A percentile compares a stretch with the other conserved stretches of the same genome.
phyloP scores from a whole-genome alignment of 139 green algal genomes.

The Chlorella sorokiniana region DNA sequence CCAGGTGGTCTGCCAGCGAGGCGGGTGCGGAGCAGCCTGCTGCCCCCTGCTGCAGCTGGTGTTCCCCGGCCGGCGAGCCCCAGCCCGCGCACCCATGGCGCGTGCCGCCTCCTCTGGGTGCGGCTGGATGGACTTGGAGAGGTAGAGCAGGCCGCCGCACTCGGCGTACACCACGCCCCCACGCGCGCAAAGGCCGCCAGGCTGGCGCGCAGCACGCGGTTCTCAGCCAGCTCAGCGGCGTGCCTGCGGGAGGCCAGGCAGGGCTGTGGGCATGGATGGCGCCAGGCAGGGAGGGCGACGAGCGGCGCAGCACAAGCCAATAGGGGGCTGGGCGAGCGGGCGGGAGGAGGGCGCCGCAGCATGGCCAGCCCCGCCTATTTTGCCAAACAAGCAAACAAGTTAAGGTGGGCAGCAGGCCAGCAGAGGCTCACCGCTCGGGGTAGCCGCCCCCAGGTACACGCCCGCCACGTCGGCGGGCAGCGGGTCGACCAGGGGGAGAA shows the following conservation, averaged over 20 bases:
- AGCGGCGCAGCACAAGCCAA: neutral
- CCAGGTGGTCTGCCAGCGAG: too few species aligned
- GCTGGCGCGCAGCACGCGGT: conserved; percentile 61
- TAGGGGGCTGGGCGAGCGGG: too few species aligned
- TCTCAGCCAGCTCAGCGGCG: conserved; percentile 70
- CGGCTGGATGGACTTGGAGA: conserved; percentile 71
- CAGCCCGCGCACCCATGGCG: conserved; percentile 46
- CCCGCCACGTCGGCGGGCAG: conserved; percentile 76
- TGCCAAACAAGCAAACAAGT: neutral
- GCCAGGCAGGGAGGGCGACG: neutral
- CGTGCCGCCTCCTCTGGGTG: conserved; percentile 18
- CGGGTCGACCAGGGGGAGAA: conserved; percentile 93
- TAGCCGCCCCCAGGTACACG: conserved; percentile 89
- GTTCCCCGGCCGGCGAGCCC: neutral
- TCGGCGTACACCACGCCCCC: conserved; percentile 92
- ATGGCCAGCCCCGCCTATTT: too few species aligned
- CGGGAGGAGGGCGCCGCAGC: neutral
- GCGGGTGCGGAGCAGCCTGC: neutral
- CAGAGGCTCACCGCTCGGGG: conserved; percentile 60
- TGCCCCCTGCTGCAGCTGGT: neutral
- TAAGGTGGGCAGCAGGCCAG: neutral
- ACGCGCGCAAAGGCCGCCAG: conserved; percentile 80
- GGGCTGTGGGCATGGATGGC: too few species aligned
- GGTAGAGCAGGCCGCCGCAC: conserved; percentile 87
- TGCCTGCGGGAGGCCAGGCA: conserved; percentile 46